A percentile compares a stretch with the other conserved stretches of the same genome.
Evolutionary conservation across 352 stramenopile species (phyloP).

Genomic region (Blastocystis sp.): DNA sequence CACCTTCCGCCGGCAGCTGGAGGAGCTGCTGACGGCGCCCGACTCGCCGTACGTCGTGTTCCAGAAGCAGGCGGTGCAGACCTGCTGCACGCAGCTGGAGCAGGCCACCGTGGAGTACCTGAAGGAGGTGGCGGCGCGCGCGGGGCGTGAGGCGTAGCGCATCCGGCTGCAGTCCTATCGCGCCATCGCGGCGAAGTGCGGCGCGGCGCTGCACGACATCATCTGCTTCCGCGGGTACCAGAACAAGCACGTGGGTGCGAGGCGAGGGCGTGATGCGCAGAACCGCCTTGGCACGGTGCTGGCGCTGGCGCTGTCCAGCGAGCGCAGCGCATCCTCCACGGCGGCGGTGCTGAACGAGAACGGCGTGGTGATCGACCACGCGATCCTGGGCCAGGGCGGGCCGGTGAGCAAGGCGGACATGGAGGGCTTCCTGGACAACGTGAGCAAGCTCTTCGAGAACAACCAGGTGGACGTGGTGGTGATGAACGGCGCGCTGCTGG

Average conservation of each 20-base stretch:
- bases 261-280: neutral
- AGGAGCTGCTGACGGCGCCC: neutral
- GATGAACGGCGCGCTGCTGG: constrained; percentile 27
- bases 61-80: constrained; percentile 15
- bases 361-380: constrained; percentile 39
- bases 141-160: neutral
- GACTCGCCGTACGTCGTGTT: neutral
- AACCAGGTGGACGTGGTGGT: constrained; percentile 36
- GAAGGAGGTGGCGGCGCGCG: neutral
- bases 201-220: neutral
- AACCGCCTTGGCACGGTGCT: neutral
- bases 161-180: constrained; percentile 16
- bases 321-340: neutral
- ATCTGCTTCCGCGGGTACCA: neutral
- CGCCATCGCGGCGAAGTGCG: neutral
- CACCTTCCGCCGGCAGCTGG: constrained; percentile 8
- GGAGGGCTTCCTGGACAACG: neutral
- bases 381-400: constrained; percentile 2
- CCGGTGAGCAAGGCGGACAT: neutral
- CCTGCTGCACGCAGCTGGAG: constrained; percentile 3
- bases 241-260: neutral
- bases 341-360: constrained; percentile 63
- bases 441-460: neutral
- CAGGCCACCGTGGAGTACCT: constrained; percentile 19
- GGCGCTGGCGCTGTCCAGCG: constrained; percentile 1